A percentile compares a stretch with the other conserved stretches of the same genome.
These are phyloP conservation scores for Physcia stellaris DNA, from an alignment of 495 filamentous ascomycete species.

Conservation along the genomic window DNA sequence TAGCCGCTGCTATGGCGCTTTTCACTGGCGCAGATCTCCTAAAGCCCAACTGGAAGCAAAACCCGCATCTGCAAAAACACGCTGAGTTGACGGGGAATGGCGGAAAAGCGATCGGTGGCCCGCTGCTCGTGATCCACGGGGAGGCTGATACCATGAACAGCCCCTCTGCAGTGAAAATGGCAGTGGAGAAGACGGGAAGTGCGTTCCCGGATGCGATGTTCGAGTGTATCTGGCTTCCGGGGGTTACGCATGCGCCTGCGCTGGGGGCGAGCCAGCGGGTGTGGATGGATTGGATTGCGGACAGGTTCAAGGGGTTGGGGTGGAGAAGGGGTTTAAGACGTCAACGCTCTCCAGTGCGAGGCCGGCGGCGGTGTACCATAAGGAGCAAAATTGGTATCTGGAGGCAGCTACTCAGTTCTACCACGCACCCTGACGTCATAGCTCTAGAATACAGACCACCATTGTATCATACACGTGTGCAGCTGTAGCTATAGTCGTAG, in stretches of 20 bases:
- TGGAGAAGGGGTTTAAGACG: too few species aligned
- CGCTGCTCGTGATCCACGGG: constrained; percentile 32
- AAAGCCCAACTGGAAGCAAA: constrained; percentile 12
- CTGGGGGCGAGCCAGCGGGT: constrained; percentile 18
- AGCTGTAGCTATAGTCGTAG: too few species aligned
- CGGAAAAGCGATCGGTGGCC: constrained; percentile 22
- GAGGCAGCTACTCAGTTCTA: too few species aligned
- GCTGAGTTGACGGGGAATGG: constrained; percentile 11
- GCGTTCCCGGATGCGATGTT: constrained; percentile 12
- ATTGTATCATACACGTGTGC: too few species aligned
- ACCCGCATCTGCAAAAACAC: constrained; percentile 11
- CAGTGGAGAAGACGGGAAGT: constrained; percentile 19
- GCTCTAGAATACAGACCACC: too few species aligned
- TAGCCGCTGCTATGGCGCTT: constrained; percentile 18
- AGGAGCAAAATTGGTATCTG: too few species aligned
- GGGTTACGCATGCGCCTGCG: constrained; percentile 20
- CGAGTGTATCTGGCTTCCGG: constrained; percentile 18
- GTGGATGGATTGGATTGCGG: constrained; percentile 28
- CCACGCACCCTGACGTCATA: too few species aligned
- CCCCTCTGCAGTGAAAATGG: constrained; percentile 11
- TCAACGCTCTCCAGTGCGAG: too few species aligned
- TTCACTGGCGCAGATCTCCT: constrained; percentile 9
- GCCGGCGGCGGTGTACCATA: too few species aligned
- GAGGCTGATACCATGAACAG: constrained; percentile 18
- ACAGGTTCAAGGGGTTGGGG: constrained; percentile 23